A percentile compares a stretch with the other conserved stretches of the same genome.
Conservation (phyloP, 306 rosid species). For the Castanea sativa region DNA sequence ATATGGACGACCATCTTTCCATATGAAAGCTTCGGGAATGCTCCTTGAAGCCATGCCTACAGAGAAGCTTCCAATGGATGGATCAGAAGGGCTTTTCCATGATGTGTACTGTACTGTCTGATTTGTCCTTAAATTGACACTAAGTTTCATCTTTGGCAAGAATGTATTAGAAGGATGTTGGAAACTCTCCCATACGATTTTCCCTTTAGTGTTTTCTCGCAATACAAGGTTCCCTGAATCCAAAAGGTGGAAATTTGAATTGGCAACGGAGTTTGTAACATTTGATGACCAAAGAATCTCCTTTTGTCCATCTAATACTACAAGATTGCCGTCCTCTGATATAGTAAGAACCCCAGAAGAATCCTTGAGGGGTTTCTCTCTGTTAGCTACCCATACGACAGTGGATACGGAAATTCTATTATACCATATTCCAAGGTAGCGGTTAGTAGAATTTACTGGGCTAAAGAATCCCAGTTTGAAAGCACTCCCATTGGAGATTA, state of each 20-base stretch:
- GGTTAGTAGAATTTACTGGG: not conserved
- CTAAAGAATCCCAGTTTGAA: constrained; percentile 31
- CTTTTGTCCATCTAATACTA: constrained; percentile 24
- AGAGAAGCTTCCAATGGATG: constrained; percentile 32
- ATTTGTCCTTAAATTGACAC: not conserved
- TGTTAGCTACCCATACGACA: constrained; percentile 34
- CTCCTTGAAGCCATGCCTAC: constrained; percentile 5
- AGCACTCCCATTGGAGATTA: not conserved
- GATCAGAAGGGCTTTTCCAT: constrained; percentile 40
- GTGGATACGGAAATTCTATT: not conserved
- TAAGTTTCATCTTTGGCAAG: constrained; percentile 19
- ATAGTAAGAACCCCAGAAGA: constrained; percentile 28
- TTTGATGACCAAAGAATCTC: constrained; percentile 32
- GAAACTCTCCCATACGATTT: constrained; percentile 38
- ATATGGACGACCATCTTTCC: constrained; percentile 22
- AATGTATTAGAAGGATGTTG: constrained; percentile 25
- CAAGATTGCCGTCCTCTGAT: constrained; percentile 33
- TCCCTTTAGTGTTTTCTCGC: not conserved
- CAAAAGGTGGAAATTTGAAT: constrained; percentile 22
- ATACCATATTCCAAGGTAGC: constrained; percentile 28
- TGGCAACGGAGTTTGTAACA: constrained; percentile 4
- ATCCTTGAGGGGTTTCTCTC: constrained; percentile 30
- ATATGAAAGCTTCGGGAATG: constrained; percentile 29
- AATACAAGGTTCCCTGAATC: constrained; percentile 40
- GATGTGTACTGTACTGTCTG: constrained; percentile 7